Evolutionary conservation across 1,284 basidiomycete genomes (phyloP), one percentile per base, ranked within the genome.

Genomic region (Leccinum laetum): DNA sequence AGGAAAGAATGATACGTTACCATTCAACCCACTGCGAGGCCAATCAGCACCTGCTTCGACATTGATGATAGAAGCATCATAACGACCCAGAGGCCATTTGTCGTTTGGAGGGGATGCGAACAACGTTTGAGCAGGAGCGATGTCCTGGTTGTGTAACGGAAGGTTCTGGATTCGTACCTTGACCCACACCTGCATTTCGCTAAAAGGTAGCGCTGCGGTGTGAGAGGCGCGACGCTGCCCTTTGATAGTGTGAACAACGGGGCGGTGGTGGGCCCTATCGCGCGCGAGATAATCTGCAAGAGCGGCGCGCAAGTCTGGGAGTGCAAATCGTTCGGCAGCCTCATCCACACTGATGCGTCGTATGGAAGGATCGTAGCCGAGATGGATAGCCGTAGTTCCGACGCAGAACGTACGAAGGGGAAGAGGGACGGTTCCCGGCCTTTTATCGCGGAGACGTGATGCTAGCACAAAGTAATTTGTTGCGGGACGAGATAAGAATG

Each of bases 61-160:
- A 11, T 61, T 61, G 46, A 61, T 37, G 9, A 61, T 53, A 16
- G 60, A 14, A 13, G 60, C 60, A 53, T 61, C 32, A 35, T 61
- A 61, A 6, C 21, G 21, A 6, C 32, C 60, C 9, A 53, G 21
- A 24, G 32, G 5, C 60, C 60, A 61, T 37, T 61, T 3, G 2
- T 49, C 11, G 7, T 49, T 39, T 39, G 37, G 37, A 39, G 59
- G 44, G 29, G 59, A 60, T 21, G 10, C 49, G n/a, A 61, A 53
- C 11, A 61, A 21, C 2, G 32, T 61, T 53, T 61, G 49, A 35
- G 60, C 32, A 37, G 60, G 60, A 5, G 32, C 14, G 7, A 61
- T 37, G 4, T 60, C 49, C 3, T 26, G 46, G 14, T 53, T 14
- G 18, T 61, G 46, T 8, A 61, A 37, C 14, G 49, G 56, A n/a